These are phyloP conservation scores for Schizochytrium sp. DNA, from an alignment of 108 stramenopile genomes.

Conservation along the genomic window DNA sequence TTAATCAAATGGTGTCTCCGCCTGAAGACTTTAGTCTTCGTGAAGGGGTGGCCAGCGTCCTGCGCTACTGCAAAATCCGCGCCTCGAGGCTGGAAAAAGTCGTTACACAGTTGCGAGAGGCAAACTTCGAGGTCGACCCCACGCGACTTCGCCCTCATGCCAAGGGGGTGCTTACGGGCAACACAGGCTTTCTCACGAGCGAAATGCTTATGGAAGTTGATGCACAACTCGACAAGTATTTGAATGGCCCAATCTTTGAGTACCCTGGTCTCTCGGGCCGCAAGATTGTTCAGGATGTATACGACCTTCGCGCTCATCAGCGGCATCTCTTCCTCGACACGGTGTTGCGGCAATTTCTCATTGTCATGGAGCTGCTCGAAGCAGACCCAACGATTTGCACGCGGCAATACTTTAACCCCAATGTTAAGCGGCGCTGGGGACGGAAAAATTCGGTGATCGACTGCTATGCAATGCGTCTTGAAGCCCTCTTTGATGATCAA, in stretches of 20 bases:
- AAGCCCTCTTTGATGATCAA: not conserved
- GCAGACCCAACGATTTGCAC: not conserved
- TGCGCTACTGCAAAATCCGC: not conserved
- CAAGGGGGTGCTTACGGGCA: not conserved
- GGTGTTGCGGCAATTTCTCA: not conserved
- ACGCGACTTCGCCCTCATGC: not conserved
- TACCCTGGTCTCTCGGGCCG: not conserved
- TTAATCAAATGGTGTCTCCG: not conserved
- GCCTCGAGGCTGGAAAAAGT: not conserved
- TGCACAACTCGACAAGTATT: not conserved
- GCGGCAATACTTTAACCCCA: not conserved
- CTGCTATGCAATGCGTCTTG: not conserved
- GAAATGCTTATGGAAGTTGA: not conserved
- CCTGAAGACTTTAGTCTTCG: not conserved
- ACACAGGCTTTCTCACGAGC: not conserved
- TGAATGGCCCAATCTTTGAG: not conserved
- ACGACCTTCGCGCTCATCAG: not conserved
- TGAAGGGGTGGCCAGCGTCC: not conserved
- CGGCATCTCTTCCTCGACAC: not conserved
- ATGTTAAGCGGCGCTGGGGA: not conserved
- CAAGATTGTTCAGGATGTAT: not conserved
- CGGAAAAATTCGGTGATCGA: not conserved
- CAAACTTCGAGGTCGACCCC: not conserved
- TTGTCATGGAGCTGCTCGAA: conserved; percentile 5
- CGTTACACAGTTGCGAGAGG: not conserved